Percentiles rank a stretch among this genome's conserved stretches.
Conservation (phyloP, 2,329 filamentous ascomycete genomes). For the Chaetoscypha palmicola region DNA sequence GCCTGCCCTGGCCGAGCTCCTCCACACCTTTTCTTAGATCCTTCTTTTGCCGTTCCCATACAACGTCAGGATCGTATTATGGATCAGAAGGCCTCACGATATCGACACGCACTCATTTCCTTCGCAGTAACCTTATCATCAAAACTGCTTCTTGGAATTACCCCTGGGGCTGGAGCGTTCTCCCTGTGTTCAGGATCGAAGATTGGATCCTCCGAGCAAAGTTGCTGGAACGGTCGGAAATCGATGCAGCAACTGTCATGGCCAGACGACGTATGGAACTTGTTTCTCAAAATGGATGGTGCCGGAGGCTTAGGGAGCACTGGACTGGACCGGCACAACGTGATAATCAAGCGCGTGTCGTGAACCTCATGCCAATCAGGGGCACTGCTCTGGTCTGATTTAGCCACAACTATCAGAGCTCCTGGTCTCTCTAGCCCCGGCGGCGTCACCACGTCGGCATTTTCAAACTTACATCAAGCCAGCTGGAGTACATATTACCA, state of each 20-base stretch:
- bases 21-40: slow-evolving; percentile 26
- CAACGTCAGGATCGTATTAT: slow-evolving; percentile 14
- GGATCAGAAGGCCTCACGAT: slow-evolving; percentile 25
- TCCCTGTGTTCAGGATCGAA: slow-evolving; percentile 15
- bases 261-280: slow-evolving; percentile 33
- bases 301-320: slow-evolving; percentile 1
- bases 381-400: slow-evolving; percentile 10
- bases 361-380: slow-evolving; percentile 19
- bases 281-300: slow-evolving; percentile 37
- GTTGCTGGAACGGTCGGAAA: too few species aligned
- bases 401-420: slow-evolving; percentile 17
- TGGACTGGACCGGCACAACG: slow-evolving; percentile 12
- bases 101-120: slow-evolving; percentile 12
- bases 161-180: slow-evolving; percentile 8
- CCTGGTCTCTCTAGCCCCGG: slow-evolving; percentile 7
- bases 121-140: slow-evolving; percentile 23
- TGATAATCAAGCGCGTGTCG: slow-evolving; percentile 14
- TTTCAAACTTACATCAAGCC: slow-evolving; percentile 18
- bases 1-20: slow-evolving; percentile 21
- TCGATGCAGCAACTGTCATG: slow-evolving; percentile 18
- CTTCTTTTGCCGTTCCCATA: slow-evolving; percentile 18
- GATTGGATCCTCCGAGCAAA: slow-evolving; percentile 13
- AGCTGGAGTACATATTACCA: slow-evolving; percentile 21
- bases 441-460: slow-evolving; percentile 14
- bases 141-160: slow-evolving; percentile 1